Percentiles rank a stretch among this genome's conserved stretches.
These are phyloP conservation scores for Aspergillus niger DNA, from an alignment of 2,329 filamentous ascomycete genomes.

Conservation along the genomic window DNA sequence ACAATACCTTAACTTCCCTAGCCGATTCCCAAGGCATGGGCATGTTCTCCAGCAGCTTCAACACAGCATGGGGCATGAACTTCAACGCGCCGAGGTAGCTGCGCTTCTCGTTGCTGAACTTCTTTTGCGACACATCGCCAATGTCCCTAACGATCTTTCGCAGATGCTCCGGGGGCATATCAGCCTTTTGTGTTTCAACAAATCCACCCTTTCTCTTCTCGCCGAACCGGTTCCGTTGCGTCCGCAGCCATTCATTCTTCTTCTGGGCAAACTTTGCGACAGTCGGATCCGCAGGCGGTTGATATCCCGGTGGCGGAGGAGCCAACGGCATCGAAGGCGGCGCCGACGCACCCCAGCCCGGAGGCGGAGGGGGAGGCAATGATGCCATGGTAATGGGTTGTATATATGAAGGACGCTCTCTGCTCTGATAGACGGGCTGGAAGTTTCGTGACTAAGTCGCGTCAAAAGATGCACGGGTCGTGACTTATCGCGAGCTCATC, in stretches of 20 bases:
- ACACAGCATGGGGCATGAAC: slow-evolving; percentile 97
- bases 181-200: slow-evolving; percentile 96
- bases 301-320: slow-evolving; percentile 83
- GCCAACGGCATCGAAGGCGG: slow-evolving; percentile 58
- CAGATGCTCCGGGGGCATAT: slow-evolving; percentile 97
- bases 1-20: slow-evolving; percentile 94
- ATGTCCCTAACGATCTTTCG: slow-evolving; percentile 99
- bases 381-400: slow-evolving; percentile 54
- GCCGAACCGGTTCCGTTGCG: slow-evolving; percentile 87
- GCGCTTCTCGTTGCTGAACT: slow-evolving; percentile 97
- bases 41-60: slow-evolving; percentile 99
- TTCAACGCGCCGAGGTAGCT: slow-evolving; percentile 96
- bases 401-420: slow-evolving; percentile 17
- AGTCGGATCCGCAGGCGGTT: slow-evolving; percentile 76
- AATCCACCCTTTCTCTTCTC: slow-evolving; percentile 97
- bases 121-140: slow-evolving; percentile 98
- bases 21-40: slow-evolving; percentile 99
- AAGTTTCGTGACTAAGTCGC: slow-evolving; percentile 32
- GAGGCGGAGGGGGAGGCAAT: slow-evolving; percentile 67
- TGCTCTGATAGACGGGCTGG: slow-evolving; percentile 29
- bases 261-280: slow-evolving; percentile 96
- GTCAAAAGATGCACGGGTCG: slow-evolving; percentile 33
- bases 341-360: slow-evolving; percentile 61
- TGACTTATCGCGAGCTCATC: slow-evolving; percentile 23
- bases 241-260: slow-evolving; percentile 97